phyloP scores from a whole-genome alignment of 345 rosid genomes.

The Citrus sinensis region DVS_A1.0 CM039166.1:25763001-25763500 shows the following conservation, averaged over 20 bases:
- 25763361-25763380: slow-evolving; percentile 25
- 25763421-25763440: background rate
- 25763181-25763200: slow-evolving; percentile 5
- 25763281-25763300: slow-evolving; percentile 26
- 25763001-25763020: slow-evolving; percentile 32
- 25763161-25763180: slow-evolving; percentile 11
- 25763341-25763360: slow-evolving; percentile 23
- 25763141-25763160: slow-evolving; percentile 22
- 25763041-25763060: slow-evolving; percentile 26
- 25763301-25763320: slow-evolving; percentile 28
- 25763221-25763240: slow-evolving; percentile 9
- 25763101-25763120: slow-evolving; percentile 19
- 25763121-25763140: slow-evolving; percentile 9
- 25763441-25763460: background rate
- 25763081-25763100: slow-evolving; percentile 3
- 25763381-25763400: slow-evolving; percentile 24
- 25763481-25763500: background rate
- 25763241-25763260: slow-evolving; percentile 16
- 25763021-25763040: slow-evolving; percentile 28
- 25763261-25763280: slow-evolving; percentile 25
- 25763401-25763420: too few relatives aligned
- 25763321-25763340: slow-evolving; percentile 24
- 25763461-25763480: background rate
- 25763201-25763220: background rate
- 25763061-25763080: slow-evolving; percentile 26